A percentile compares a stretch with the other conserved stretches of the same genome.
These are phyloP conservation scores for Ganoderma leucocontextum DNA, from an alignment of 1,284 basidiomycete species.

Conservation along the genomic window DNA sequence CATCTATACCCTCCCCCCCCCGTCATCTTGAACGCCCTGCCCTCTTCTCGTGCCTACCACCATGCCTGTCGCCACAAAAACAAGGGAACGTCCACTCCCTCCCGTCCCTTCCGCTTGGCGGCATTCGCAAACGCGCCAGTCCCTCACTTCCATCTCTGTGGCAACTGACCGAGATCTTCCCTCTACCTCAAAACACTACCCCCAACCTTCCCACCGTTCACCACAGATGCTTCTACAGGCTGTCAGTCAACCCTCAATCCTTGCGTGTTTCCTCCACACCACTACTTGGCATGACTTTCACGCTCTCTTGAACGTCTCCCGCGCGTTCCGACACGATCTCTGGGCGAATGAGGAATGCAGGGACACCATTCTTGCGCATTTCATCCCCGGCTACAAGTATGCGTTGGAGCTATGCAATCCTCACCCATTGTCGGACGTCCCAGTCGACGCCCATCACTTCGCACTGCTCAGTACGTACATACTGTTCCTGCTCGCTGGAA, in stretches of 20 bases:
- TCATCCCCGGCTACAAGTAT: conserved; percentile 63
- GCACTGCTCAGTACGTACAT: conserved; percentile 64
- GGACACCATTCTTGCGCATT: conserved; percentile 64
- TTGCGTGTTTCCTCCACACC: conserved; percentile 52
- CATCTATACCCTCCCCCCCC: conserved; percentile 8
- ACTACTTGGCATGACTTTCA: conserved; percentile 63
- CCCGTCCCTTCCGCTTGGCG: conserved; percentile 27
- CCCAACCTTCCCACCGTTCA: conserved; percentile 24
- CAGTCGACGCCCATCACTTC: conserved; percentile 63
- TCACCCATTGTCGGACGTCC: conserved; percentile 53
- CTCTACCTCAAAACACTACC: conserved; percentile 12
- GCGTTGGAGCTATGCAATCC: conserved; percentile 53
- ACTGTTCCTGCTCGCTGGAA: conserved; percentile 23
- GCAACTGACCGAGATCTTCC: conserved; percentile 4
- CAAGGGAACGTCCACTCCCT: conserved; percentile 26
- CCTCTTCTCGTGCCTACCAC: conserved; percentile 6
- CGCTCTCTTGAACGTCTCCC: conserved; percentile 59
- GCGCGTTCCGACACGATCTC: conserved; percentile 50
- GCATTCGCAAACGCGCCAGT: not conserved
- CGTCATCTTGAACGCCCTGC: conserved; percentile 7
- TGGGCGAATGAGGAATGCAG: conserved; percentile 51
- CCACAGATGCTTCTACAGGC: conserved; percentile 21
- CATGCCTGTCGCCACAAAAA: conserved; percentile 27
- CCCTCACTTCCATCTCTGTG: conserved; percentile 1
- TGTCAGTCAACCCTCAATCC: conserved; percentile 50